Conservation (phyloP, 2,329 filamentous ascomycete genomes). For the Diaporthe amygdali region DNA sequence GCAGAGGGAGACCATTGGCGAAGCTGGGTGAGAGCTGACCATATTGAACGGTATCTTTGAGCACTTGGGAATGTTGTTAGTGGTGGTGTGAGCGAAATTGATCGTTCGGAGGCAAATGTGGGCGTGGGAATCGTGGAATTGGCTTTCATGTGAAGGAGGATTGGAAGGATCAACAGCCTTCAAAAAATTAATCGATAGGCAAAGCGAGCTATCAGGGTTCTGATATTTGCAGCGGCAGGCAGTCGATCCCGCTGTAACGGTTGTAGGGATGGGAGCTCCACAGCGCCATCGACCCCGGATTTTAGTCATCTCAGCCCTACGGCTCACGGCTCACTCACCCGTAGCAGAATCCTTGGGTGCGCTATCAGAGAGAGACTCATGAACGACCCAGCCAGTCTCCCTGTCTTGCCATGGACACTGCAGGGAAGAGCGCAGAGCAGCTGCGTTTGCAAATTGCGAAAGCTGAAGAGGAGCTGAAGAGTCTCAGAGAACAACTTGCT, state of each 20-base stretch:
- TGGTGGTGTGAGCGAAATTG: neutral
- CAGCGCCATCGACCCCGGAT: slow-evolving; percentile 15
- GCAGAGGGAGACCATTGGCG: slow-evolving; percentile 17
- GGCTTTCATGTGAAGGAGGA: slow-evolving; percentile 5
- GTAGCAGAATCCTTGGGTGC: neutral
- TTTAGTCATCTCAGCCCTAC: slow-evolving; percentile 21
- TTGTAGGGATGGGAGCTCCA: neutral
- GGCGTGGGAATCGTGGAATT: neutral
- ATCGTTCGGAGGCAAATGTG: too few species aligned
- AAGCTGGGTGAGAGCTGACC: slow-evolving; percentile 29
- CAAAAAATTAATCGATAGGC: neutral
- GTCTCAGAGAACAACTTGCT: slow-evolving; percentile 50
- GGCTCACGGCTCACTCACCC: neutral
- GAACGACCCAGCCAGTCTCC: neutral
- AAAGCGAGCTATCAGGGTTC: neutral
- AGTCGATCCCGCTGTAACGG: neutral
- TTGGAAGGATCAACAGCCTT: neutral
- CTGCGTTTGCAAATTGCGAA: slow-evolving; percentile 53
- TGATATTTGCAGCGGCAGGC: slow-evolving; percentile 2
- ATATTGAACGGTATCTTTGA: neutral
- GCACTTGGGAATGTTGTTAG: neutral
- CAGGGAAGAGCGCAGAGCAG: slow-evolving; percentile 36
- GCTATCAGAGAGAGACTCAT: neutral
- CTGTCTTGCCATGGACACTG: slow-evolving; percentile 38
- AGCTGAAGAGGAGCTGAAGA: slow-evolving; percentile 53